These are phyloP conservation scores for Neurospora sp. DNA, from an alignment of 2,329 filamentous ascomycete species.

Conservation along the genomic window DNA sequence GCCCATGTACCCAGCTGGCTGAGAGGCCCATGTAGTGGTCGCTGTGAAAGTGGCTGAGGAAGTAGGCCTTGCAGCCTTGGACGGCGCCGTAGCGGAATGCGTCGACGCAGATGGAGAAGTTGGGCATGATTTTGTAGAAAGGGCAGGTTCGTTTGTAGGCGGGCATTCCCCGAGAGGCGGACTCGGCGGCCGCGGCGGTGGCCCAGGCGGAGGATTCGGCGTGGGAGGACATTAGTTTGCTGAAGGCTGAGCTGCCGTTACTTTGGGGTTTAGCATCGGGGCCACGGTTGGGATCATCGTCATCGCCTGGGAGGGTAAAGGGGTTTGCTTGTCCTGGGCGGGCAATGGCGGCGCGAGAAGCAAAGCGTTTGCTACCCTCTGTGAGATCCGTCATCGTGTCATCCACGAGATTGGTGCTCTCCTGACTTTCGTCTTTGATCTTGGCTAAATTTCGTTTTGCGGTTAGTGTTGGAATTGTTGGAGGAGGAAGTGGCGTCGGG, in stretches of 20 bases:
- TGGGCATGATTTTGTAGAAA: slow-evolving; percentile 97
- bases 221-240: slow-evolving; percentile 85
- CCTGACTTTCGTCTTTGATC: slow-evolving; percentile 1
- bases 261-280: background rate
- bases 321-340: slow-evolving; percentile 76
- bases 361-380: slow-evolving; percentile 47
- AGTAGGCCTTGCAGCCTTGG: slow-evolving; percentile 86
- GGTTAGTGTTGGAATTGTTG: slow-evolving; percentile 12
- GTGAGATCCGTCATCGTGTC: slow-evolving; percentile 14
- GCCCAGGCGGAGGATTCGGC: slow-evolving; percentile 88
- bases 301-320: slow-evolving; percentile 43
- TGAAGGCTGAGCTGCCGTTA: slow-evolving; percentile 63
- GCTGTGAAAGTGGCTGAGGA: slow-evolving; percentile 94
- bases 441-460: slow-evolving; percentile 9
- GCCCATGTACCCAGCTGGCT: slow-evolving; percentile 80
- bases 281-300: slow-evolving; percentile 4
- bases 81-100: slow-evolving; percentile 94
- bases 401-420: slow-evolving; percentile 21
- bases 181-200: slow-evolving; percentile 70
- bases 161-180: slow-evolving; percentile 70
- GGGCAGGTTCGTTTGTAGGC: slow-evolving; percentile 87
- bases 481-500: slow-evolving; percentile 45
- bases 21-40: slow-evolving; percentile 94
- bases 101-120: slow-evolving; percentile 87
- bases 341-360: slow-evolving; percentile 54